These are phyloP conservation scores for Aspergillus pseudotamarii DNA, from an alignment of 2,329 filamentous ascomycete species.

Conservation along the genomic window DNA sequence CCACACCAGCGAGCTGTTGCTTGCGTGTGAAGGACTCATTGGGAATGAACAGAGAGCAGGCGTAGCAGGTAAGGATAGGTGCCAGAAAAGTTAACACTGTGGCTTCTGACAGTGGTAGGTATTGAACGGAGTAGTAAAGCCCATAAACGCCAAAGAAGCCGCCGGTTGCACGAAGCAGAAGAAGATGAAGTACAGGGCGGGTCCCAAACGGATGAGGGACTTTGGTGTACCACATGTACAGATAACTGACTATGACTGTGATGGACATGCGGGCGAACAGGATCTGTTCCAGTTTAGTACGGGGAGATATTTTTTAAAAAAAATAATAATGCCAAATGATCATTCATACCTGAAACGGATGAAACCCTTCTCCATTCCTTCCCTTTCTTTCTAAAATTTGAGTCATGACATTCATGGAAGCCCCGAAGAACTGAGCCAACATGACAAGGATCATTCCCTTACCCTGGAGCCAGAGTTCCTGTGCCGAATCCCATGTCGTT, in stretches of 20 bases:
- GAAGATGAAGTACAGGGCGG: constrained; percentile 66
- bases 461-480: constrained; percentile 62
- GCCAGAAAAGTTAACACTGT: constrained; percentile 88
- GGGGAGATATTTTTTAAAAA: not conserved
- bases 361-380: constrained; percentile 69
- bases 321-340: too few relatives aligned
- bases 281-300: constrained; percentile 49
- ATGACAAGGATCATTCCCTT: constrained; percentile 75
- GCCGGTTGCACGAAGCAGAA: constrained; percentile 68
- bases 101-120: constrained; percentile 82
- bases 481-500: constrained; percentile 18
- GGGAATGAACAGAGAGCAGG: constrained; percentile 71
- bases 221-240: constrained; percentile 73
- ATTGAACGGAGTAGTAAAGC: constrained; percentile 74
- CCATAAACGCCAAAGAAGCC: constrained; percentile 81
- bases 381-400: constrained; percentile 71
- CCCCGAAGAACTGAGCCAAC: constrained; percentile 76
- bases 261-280: constrained; percentile 78
- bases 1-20: constrained; percentile 73
- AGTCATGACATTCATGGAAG: constrained; percentile 82
- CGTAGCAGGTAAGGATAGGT: constrained; percentile 76
- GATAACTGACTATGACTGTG: constrained; percentile 66
- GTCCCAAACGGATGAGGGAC: constrained; percentile 71
- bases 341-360: constrained; percentile 69
- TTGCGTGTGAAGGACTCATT: constrained; percentile 76